Evolutionary conservation across 495 filamentous ascomycete genomes (phyloP).

Genomic region (Rusavskia elegans): DNA sequence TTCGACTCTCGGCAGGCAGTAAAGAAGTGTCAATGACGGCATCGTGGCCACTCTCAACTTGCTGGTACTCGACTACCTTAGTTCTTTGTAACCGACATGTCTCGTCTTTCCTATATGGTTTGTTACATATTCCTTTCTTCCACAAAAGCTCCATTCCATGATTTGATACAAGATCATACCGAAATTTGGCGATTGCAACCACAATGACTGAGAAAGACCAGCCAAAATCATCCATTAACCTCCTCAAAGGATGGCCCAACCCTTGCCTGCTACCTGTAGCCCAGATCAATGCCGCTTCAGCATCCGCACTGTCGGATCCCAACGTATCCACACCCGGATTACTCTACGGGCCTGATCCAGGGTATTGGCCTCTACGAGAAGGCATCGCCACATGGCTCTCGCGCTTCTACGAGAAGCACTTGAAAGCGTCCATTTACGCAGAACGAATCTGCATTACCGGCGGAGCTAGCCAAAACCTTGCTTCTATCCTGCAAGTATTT

Average conservation of each 20-base stretch:
- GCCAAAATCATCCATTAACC: constrained; percentile 34
- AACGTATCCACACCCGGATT: constrained; percentile 39
- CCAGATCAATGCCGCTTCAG: constrained; percentile 38
- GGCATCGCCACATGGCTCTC: constrained; percentile 56
- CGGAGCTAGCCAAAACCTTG: constrained; percentile 63
- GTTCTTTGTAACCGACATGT: too few relatives aligned
- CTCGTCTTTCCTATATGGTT: too few relatives aligned
- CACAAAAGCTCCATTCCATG: too few relatives aligned
- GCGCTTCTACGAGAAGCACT: constrained; percentile 36
- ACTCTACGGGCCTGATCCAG: constrained; percentile 64
- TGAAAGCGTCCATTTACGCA: constrained; percentile 19
- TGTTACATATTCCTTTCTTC: too few relatives aligned
- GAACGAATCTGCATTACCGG: constrained; percentile 66
- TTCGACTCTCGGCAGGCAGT: too few relatives aligned
- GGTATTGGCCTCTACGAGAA: constrained; percentile 47
- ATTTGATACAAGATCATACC: too few relatives aligned
- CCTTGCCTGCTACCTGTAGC: constrained; percentile 50
- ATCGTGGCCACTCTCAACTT: neutral
- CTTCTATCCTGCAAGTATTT: constrained; percentile 53
- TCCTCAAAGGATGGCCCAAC: constrained; percentile 57
- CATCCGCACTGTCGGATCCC: constrained; percentile 39
- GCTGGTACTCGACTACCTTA: too few relatives aligned
- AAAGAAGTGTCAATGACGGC: neutral
- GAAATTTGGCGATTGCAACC: neutral
- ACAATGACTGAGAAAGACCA: neutral